These are phyloP conservation scores for Aquanectria penicillioides DNA, from an alignment of 2,329 filamentous ascomycete genomes.

Conservation along the genomic window DNA sequence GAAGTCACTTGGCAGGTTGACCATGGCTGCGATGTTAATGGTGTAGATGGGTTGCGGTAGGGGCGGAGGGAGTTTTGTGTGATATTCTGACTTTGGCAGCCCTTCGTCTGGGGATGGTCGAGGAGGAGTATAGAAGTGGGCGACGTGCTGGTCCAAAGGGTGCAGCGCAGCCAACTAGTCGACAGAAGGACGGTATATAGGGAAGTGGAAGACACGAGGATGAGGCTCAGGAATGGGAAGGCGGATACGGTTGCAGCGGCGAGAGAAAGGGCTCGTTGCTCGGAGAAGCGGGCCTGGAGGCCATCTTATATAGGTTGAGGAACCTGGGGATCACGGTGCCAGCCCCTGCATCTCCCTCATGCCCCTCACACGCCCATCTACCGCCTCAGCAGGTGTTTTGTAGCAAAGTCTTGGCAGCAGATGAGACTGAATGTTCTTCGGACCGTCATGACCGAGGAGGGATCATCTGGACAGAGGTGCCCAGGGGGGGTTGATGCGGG, in stretches of 20 bases:
- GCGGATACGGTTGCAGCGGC: neutral
- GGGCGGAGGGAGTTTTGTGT: no score
- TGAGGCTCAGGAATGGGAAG: neutral
- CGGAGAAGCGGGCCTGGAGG: constrained; percentile 29
- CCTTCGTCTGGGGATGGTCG: neutral
- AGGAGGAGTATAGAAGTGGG: neutral
- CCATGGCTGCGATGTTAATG: constrained; percentile 39
- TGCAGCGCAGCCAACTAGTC: neutral
- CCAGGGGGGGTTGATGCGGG: constrained; percentile 28
- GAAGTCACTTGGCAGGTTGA: constrained; percentile 75
- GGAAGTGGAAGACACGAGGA: neutral
- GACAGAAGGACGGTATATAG: neutral
- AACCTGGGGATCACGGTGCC: constrained; percentile 22
- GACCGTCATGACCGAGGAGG: constrained; percentile 63
- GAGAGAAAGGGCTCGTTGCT: constrained; percentile 1
- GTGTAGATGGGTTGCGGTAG: constrained; percentile 9
- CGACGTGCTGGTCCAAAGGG: neutral
- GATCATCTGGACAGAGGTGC: constrained; percentile 39
- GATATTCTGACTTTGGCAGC: no score
- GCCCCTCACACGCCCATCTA: constrained; percentile 23
- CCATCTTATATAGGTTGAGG: constrained; percentile 39
- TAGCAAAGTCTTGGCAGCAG: constrained; percentile 29
- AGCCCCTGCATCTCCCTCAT: constrained; percentile 14
- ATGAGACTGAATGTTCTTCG: constrained; percentile 44
- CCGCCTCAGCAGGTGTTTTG: constrained; percentile 24